Conservation (phyloP, 768 basidiomycete genomes). For the Tricholoma terreum region DNA sequence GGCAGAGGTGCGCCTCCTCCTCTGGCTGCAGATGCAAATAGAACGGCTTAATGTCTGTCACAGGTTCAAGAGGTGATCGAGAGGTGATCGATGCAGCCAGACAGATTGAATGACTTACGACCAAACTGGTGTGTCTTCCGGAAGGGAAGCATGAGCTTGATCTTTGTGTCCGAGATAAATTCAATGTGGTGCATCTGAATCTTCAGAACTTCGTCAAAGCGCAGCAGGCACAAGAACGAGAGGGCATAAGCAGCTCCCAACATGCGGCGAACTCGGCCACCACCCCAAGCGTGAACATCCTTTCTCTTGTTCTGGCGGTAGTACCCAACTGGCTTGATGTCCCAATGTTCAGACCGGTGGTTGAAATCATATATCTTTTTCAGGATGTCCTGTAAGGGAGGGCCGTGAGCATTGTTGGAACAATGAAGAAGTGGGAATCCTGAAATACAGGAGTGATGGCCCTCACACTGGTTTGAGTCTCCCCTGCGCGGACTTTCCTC, state of each 20-base stretch:
- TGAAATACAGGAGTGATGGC: neutral
- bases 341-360: neutral
- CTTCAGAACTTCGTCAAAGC: neutral
- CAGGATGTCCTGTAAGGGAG: no score
- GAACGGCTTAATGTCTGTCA: neutral
- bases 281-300: neutral
- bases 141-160: slow-evolving; percentile 23
- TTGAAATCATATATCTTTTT: neutral
- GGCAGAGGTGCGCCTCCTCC: neutral
- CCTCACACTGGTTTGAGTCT: neutral
- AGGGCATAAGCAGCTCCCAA: neutral
- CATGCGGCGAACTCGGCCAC: neutral
- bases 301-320: no score
- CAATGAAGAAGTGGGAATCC: neutral
- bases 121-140: slow-evolving; percentile 28
- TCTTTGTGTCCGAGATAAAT: slow-evolving; percentile 2
- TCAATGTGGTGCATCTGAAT: neutral
- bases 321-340: neutral
- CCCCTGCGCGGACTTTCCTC: neutral
- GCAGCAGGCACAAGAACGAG: neutral
- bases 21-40: neutral
- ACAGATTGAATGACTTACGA: slow-evolving; percentile 10
- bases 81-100: neutral
- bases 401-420: neutral
- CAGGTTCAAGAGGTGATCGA: neutral